Percentiles rank a stretch among this genome's conserved stretches.
phyloP scores from a whole-genome alignment of 495 filamentous ascomycete genomes.

The Hypoxylon cercidicola region DNA sequence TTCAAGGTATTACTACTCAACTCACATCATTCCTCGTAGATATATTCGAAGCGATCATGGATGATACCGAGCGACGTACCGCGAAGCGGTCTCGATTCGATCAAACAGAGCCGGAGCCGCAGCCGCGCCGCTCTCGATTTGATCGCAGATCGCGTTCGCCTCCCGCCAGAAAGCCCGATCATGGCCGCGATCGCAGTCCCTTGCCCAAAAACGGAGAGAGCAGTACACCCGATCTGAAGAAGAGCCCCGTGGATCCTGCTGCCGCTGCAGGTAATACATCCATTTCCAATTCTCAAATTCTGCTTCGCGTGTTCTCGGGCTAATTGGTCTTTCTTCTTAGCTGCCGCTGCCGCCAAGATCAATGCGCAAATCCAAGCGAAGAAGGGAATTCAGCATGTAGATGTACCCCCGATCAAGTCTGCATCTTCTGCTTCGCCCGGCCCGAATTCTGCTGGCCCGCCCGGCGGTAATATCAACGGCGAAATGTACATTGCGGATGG shows the following conservation, averaged over 20 bases:
- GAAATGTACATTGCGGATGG: constrained; percentile 95
- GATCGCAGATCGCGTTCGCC: constrained; percentile 90
- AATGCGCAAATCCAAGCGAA: constrained; percentile 92
- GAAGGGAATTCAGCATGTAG: constrained; percentile 92
- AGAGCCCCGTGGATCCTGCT: constrained; percentile 73
- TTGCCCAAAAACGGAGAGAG: constrained; percentile 67
- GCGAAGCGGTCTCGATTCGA: constrained; percentile 92
- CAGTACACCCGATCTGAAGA: constrained; percentile 56
- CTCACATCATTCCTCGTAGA: background rate
- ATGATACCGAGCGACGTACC: constrained; percentile 78
- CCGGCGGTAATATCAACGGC: constrained; percentile 69
- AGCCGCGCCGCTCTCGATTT: constrained; percentile 75
- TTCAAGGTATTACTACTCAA: background rate
- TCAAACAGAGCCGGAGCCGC: constrained; percentile 78
- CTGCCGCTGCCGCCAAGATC: constrained; percentile 91
- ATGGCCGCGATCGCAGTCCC: constrained; percentile 83
- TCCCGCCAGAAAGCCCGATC: constrained; percentile 63
- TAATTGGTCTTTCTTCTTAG: constrained; percentile 57
- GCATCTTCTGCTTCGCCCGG: constrained; percentile 43
- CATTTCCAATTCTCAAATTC: constrained; percentile 3
- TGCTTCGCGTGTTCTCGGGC: constrained; percentile 5
- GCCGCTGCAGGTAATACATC: constrained; percentile 78
- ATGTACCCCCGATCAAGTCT: constrained; percentile 86
- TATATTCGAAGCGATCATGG: constrained; percentile 61
- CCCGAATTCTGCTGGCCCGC: constrained; percentile 26